Percentiles rank a stretch among this genome's conserved stretches.
These are phyloP conservation scores for Gloeopeniophorella convolvens DNA, from an alignment of 768 basidiomycete genomes.

Conservation along the genomic window DNA sequence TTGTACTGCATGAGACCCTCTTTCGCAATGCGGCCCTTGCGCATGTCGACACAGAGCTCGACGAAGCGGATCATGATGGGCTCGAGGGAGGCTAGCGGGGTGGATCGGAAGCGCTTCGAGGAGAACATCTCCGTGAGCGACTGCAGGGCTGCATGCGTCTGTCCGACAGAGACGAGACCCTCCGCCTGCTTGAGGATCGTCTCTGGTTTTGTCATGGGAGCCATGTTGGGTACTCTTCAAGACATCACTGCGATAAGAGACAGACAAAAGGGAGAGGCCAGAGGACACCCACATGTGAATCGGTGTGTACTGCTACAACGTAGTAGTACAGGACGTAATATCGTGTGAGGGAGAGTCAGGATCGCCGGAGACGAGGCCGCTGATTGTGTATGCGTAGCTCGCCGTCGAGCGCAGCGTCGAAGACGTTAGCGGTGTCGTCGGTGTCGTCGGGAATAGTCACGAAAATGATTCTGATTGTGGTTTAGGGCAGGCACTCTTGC, in stretches of 20 bases:
- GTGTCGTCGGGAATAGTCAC: background rate
- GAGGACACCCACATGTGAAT: background rate
- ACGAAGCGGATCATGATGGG: conserved; percentile 95
- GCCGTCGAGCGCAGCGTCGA: background rate
- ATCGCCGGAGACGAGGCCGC: no score
- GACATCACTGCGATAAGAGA: background rate
- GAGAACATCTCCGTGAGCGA: conserved; percentile 89
- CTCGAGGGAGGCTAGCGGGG: conserved; percentile 81
- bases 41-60: conserved; percentile 92
- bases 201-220: conserved; percentile 87
- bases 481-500: background rate
- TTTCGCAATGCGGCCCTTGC: conserved; percentile 89
- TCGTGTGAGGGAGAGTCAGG: no score
- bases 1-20: conserved; percentile 97
- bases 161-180: conserved; percentile 87
- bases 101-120: conserved; percentile 90
- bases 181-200: conserved; percentile 91
- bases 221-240: conserved; percentile 43
- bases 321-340: background rate
- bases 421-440: background rate
- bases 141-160: conserved; percentile 84
- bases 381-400: background rate
- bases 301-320: background rate
- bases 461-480: background rate
- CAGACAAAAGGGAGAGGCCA: background rate